phyloP scores from a whole-genome alignment of 129 eudicot genomes.

The Solidago caesia region DNA sequence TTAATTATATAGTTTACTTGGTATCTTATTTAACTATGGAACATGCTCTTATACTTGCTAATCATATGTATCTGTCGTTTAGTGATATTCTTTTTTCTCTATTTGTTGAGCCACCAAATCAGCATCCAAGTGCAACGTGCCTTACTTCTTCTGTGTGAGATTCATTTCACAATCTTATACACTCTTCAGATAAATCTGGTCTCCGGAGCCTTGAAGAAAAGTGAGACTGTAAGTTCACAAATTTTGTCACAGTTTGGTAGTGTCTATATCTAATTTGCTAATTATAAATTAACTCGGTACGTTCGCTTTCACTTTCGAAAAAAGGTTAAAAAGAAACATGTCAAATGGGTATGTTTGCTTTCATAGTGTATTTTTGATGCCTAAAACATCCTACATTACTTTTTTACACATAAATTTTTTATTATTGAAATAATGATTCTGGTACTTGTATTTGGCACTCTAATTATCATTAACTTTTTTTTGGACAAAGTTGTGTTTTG shows the following conservation, averaged over 20 bases:
- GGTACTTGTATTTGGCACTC: too few species aligned
- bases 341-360: too few species aligned
- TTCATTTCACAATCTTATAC: conserved; percentile 86
- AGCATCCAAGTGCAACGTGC: conserved; percentile 59
- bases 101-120: conserved; percentile 85
- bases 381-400: too few species aligned
- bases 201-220: conserved; percentile 53
- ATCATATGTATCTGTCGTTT: conserved; percentile 34
- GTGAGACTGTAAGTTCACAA: conserved; percentile 59
- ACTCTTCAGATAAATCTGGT: conserved; percentile 77
- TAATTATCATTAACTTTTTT: too few species aligned
- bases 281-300: background rate
- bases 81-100: conserved; percentile 92
- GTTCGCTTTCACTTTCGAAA: background rate
- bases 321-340: background rate
- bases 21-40: conserved; percentile 6
- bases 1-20: conserved; percentile 6
- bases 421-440: too few species aligned
- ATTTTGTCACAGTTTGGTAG: conserved; percentile 87
- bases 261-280: conserved; percentile 19
- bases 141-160: conserved; percentile 90
- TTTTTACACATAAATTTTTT: too few species aligned
- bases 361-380: too few species aligned
- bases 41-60: conserved; percentile 23
- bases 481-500: too few species aligned